A percentile compares a stretch with the other conserved stretches of the same genome.
These are phyloP conservation scores for Pseudogymnoascus sp. DNA, from an alignment of 2,329 filamentous ascomycete species.

Conservation along the genomic window DNA sequence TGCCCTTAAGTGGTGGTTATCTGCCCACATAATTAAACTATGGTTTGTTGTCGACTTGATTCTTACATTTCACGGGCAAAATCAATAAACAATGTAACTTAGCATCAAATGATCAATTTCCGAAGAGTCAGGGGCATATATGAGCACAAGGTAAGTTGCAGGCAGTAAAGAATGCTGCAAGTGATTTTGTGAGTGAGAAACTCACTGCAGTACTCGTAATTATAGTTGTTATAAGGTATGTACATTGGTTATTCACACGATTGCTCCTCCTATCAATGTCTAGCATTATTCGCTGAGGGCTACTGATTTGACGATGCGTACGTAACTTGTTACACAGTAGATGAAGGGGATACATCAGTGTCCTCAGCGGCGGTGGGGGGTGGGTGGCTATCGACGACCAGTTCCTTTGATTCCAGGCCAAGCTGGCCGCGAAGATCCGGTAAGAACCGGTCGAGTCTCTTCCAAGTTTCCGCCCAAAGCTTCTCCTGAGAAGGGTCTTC, in stretches of 20 bases:
- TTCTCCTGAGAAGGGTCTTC: constrained; percentile 46
- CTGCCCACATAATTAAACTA: too few relatives aligned
- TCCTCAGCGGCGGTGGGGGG: not conserved
- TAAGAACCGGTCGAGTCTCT: constrained; percentile 56
- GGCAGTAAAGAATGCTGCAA: too few relatives aligned
- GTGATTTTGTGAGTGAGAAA: not conserved
- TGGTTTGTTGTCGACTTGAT: too few relatives aligned
- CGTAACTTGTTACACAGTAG: not conserved
- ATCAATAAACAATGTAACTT: too few relatives aligned
- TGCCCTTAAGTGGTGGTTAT: too few relatives aligned
- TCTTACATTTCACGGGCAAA: too few relatives aligned
- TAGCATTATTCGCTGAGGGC: not conserved
- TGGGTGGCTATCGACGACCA: not conserved
- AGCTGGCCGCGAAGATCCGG: constrained; percentile 52
- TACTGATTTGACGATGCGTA: not conserved
- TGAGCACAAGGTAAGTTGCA: not conserved
- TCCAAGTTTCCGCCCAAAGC: constrained; percentile 57
- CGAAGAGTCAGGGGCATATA: not conserved
- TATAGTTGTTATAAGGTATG: not conserved
- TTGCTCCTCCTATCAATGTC: not conserved
- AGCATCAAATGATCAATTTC: too few relatives aligned
- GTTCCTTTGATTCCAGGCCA: constrained; percentile 35
- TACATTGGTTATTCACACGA: not conserved
- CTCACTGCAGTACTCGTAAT: not conserved
- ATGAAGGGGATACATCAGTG: not conserved